Evolutionary conservation across 805 yeast genomes (phyloP).

Genomic region (Yamadazyma philogaea): DNA sequence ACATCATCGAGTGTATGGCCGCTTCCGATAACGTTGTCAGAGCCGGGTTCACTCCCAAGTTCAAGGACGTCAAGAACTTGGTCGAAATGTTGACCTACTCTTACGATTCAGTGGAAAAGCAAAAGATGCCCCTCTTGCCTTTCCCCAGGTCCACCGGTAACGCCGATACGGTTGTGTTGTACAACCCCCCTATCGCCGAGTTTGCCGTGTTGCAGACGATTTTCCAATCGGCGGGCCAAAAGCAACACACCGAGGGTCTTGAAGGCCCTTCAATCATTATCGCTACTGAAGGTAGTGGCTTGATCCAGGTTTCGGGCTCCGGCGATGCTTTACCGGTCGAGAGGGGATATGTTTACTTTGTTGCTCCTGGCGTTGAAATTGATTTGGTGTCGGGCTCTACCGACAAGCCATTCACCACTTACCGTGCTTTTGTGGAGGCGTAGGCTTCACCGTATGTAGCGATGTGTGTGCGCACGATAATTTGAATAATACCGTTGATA

Average conservation of each 20-base stretch:
- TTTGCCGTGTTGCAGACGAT: slow-evolving; percentile 87
- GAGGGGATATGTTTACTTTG: slow-evolving; percentile 79
- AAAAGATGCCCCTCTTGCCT: slow-evolving; percentile 71
- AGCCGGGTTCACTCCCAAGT: slow-evolving; percentile 99
- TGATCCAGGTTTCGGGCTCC: slow-evolving; percentile 40
- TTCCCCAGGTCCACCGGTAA: slow-evolving; percentile 64
- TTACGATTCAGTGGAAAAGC: slow-evolving; percentile 86
- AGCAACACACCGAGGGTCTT: slow-evolving; percentile 56
- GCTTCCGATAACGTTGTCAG: slow-evolving; percentile 97
- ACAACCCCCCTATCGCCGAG: slow-evolving; percentile 96
- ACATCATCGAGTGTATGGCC: slow-evolving; percentile 99
- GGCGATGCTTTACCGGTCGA: slow-evolving; percentile 37
- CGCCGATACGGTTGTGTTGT: slow-evolving; percentile 59
- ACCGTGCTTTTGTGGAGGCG: slow-evolving; percentile 88
- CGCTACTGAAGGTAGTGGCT: slow-evolving; percentile 78
- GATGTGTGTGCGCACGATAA: not conserved
- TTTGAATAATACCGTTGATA: not conserved
- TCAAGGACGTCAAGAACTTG: slow-evolving; percentile 88
- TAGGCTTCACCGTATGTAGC: not conserved
- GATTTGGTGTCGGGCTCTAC: slow-evolving; percentile 52
- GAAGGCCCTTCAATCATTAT: slow-evolving; percentile 88
- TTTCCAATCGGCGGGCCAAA: slow-evolving; percentile 47
- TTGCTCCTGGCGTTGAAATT: slow-evolving; percentile 72
- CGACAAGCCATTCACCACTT: slow-evolving; percentile 57
- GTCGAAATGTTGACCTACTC: slow-evolving; percentile 89